These are phyloP conservation scores for Oenanthe javanica DNA, from an alignment of 140 eudicot genomes.

Conservation along the genomic window DNA sequence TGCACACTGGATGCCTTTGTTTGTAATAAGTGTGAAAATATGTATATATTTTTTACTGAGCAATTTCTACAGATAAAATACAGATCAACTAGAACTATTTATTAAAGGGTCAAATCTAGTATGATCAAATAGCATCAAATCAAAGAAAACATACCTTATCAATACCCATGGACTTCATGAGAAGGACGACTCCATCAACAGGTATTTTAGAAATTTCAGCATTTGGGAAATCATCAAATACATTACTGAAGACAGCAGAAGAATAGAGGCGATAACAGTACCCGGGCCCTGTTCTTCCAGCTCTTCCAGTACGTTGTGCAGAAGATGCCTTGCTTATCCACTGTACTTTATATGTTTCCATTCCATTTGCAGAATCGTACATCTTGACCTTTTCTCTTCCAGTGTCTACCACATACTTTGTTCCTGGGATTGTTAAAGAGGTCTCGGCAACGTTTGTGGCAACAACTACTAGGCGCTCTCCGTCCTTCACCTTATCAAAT, in stretches of 20 bases:
- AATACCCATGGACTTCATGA: constrained; percentile 94
- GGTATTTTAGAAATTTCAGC: constrained; percentile 81
- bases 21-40: no score
- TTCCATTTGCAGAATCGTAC: constrained; percentile 65
- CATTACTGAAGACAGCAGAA: constrained; percentile 62
- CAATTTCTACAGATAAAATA: no score
- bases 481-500: constrained; percentile 64
- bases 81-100: neutral
- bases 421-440: constrained; percentile 87
- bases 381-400: constrained; percentile 85
- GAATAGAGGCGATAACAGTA: constrained; percentile 94
- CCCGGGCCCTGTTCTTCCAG: constrained; percentile 97
- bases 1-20: neutral
- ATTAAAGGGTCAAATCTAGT: neutral
- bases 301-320: constrained; percentile 93
- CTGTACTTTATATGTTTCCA: constrained; percentile 75
- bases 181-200: constrained; percentile 87
- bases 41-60: neutral
- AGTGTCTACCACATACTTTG: constrained; percentile 88
- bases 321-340: constrained; percentile 99
- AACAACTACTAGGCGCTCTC: constrained; percentile 79
- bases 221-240: constrained; percentile 51
- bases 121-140: neutral
- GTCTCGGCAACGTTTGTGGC: constrained; percentile 98
- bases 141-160: constrained; percentile 36